Base-by-base conservation (phyloP, 2,329 filamentous ascomycete species). In the Hymenoscyphus occultus region DNA sequence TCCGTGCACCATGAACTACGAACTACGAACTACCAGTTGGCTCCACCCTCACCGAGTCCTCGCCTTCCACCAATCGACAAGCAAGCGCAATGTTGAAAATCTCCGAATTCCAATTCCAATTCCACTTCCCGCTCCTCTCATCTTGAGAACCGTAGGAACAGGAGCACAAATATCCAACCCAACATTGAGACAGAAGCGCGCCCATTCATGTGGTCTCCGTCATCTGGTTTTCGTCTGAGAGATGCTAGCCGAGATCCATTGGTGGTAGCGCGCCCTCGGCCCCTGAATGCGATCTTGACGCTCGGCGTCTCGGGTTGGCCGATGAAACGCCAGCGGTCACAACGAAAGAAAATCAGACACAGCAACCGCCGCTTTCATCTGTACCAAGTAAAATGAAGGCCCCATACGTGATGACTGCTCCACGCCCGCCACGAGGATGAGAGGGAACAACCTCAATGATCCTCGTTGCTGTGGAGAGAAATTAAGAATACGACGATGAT, bases 251-350 rank as follows among this genome's bases (percentile, higher is more conserved):
- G 45, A 13, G 39, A 45, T 60, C 31, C 14, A 9, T 13, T 32
- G n/a, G 54, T 14, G 54, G n/a, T 28, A 57, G 31, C 35, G 16
- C 10, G 56, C 39, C 28, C 28, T 28, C 48, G 40, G 40, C 42
- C 59, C 59, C 35, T 39, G 59, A 39, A 16, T 42, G 14, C 39
- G 42, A 45, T 40, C 35, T 61, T 61, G 32, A 40, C 28, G 45
- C 40, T n/a, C 59, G 10, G 28, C n/a, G 59, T 61, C 42, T 61
- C 42, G 31, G 19, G 59, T 61, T 61, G 59, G 59, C 16, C 59
- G 59, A 51, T 61, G 59, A 61, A 61, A 61, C 59, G 58, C 35
- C 16, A 40, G 39, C 6, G 13, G 59, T 61, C 14, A 16, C n/a
- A 48, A 61, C 42, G 13, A 61, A 28, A 22, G 45, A 61, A 31